Percentiles rank a stretch among this genome's conserved stretches.
Evolutionary conservation across 805 yeast species (phyloP).

Genomic region (Starmera dryadoides): DNA sequence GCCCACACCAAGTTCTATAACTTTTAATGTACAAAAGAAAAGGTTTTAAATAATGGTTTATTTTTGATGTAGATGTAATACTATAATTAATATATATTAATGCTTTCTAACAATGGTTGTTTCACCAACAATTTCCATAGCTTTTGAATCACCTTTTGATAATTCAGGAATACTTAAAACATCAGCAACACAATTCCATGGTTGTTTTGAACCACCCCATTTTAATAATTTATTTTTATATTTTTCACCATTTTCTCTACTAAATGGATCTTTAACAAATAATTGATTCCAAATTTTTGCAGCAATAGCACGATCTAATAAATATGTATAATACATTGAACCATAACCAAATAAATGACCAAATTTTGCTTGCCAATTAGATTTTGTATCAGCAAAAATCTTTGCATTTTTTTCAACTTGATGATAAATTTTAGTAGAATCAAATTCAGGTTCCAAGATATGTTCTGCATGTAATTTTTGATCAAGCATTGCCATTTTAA

Average conservation of each 20-base stretch:
- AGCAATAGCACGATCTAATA: slow-evolving; percentile 90
- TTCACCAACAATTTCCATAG: slow-evolving; percentile 54
- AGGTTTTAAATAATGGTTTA: not conserved
- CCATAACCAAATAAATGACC: slow-evolving; percentile 94
- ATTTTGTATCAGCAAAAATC: slow-evolving; percentile 59
- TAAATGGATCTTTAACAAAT: slow-evolving; percentile 65
- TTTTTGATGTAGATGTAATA: not conserved
- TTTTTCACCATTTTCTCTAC: slow-evolving; percentile 65
- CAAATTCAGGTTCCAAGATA: slow-evolving; percentile 35
- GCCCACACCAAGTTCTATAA: not conserved
- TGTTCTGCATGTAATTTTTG: slow-evolving; percentile 57
- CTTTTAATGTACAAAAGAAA: not conserved
- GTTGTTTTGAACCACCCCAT: slow-evolving; percentile 93
- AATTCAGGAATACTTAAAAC: slow-evolving; percentile 61
- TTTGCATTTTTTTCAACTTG: slow-evolving; percentile 49
- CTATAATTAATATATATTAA: not conserved
- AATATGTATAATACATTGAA: slow-evolving; percentile 85
- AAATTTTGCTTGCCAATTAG: slow-evolving; percentile 91
- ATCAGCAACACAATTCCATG: slow-evolving; percentile 81
- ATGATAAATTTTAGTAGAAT: slow-evolving; percentile 60
- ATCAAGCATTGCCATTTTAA: slow-evolving; percentile 85
- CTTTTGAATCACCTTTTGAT: slow-evolving; percentile 57
- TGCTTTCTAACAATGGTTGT: slow-evolving; percentile 4
- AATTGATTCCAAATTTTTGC: slow-evolving; percentile 73
- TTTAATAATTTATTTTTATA: slow-evolving; percentile 63